These are phyloP conservation scores for Hirsutella rhossiliensis DNA, from an alignment of 2,329 filamentous ascomycete genomes.

Conservation along the genomic window DNA sequence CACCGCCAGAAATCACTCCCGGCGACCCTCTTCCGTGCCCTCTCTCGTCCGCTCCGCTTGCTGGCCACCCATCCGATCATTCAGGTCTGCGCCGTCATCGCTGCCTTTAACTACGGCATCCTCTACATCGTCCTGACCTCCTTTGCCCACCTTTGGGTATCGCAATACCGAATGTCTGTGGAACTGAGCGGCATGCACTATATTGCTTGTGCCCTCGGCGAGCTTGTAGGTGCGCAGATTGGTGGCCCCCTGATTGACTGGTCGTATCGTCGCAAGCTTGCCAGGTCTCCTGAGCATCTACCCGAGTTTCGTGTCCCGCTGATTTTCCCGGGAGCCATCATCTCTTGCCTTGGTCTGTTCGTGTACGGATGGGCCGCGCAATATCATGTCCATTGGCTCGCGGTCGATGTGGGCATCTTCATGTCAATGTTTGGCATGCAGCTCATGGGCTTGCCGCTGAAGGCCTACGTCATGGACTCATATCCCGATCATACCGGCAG, in stretches of 20 bases:
- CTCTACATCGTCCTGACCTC: slow-evolving; percentile 53
- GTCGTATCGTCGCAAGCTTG: slow-evolving; percentile 5
- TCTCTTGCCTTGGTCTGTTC: slow-evolving; percentile 25
- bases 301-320: slow-evolving; percentile 15
- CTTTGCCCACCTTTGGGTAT: slow-evolving; percentile 46
- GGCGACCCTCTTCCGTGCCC: slow-evolving; percentile 16
- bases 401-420: slow-evolving; percentile 23
- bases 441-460: no score
- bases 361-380: slow-evolving; percentile 32
- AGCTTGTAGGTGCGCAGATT: slow-evolving; percentile 41
- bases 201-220: slow-evolving; percentile 49
- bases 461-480: slow-evolving; percentile 30
- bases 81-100: slow-evolving; percentile 40
- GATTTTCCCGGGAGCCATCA: slow-evolving; percentile 25
- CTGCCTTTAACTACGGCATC: slow-evolving; percentile 47
- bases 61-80: slow-evolving; percentile 48
- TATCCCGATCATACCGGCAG: slow-evolving; percentile 34
- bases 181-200: slow-evolving; percentile 54
- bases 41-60: slow-evolving; percentile 44
- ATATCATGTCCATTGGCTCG: slow-evolving; percentile 22
- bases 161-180: slow-evolving; percentile 39
- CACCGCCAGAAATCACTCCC: slow-evolving; percentile 16
- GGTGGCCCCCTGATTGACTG: slow-evolving; percentile 30
- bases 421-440: slow-evolving; percentile 17
- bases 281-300: slow-evolving; percentile 7